These are phyloP conservation scores for Cucumis cinereus DNA, from an alignment of 306 rosid species.

Conservation along the genomic window DNA sequence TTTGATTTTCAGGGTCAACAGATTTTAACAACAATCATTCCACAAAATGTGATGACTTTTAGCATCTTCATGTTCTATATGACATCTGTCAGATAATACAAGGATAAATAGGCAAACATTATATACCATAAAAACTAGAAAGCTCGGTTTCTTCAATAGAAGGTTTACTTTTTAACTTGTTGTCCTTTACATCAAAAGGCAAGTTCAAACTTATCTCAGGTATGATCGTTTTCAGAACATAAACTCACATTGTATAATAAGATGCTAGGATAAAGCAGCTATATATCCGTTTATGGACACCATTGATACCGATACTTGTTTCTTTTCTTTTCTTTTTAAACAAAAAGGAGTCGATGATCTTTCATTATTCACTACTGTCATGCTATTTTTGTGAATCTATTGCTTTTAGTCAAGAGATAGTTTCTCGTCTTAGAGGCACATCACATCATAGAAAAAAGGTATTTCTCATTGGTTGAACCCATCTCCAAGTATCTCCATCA, in stretches of 20 bases:
- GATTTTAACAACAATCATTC: not conserved
- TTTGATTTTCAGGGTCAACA: not conserved
- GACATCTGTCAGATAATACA: not conserved
- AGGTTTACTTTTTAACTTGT: not conserved
- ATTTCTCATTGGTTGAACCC: not conserved
- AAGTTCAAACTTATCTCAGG: not conserved
- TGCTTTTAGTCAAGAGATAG: too few species aligned
- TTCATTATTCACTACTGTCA: not conserved
- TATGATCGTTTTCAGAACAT: not conserved
- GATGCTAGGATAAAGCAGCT: not conserved
- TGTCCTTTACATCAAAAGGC: not conserved
- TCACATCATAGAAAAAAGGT: not conserved
- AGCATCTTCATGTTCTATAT: not conserved
- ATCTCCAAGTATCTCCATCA: too few species aligned
- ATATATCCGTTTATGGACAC: not conserved
- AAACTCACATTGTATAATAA: not conserved
- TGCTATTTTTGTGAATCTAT: not conserved
- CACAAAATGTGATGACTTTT: not conserved
- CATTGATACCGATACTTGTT: not conserved
- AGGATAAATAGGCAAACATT: not conserved
- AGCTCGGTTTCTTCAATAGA: not conserved
- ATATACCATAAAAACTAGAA: not conserved
- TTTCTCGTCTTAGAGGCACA: not conserved
- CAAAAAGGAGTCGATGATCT: not conserved
- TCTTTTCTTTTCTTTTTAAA: not conserved